Evolutionary conservation across 192 early-diverging fungal species (phyloP).

Genomic region (Funneliformis geosporum): DNA sequence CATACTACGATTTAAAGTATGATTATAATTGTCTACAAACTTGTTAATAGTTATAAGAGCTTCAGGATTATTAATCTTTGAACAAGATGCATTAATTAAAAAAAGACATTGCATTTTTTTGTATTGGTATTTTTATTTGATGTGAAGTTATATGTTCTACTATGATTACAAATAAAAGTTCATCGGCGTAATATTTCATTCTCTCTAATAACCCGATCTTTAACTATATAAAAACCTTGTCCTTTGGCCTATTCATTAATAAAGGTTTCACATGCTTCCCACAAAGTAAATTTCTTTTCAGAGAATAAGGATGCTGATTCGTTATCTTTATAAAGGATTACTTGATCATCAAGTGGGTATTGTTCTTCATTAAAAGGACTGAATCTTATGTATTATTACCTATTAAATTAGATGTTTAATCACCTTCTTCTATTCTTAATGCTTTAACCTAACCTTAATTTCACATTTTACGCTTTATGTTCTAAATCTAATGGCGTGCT

Average conservation of each 20-base stretch:
- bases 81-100: slow-evolving; percentile 11
- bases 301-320: background rate
- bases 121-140: slow-evolving; percentile 8
- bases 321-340: background rate
- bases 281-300: background rate
- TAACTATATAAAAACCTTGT: slow-evolving; percentile 18
- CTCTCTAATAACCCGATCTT: background rate
- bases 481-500: no score
- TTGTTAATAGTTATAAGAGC: background rate
- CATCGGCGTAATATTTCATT: background rate
- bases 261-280: slow-evolving; percentile 3
- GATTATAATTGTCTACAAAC: background rate
- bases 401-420: no score
- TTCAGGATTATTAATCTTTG: slow-evolving; percentile 7
- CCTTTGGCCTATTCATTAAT: background rate
- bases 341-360: no score
- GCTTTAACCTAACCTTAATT: no score
- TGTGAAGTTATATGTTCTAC: background rate
- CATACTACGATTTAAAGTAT: background rate
- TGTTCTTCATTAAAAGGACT: no score
- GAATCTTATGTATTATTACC: no score
- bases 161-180: slow-evolving; percentile 1
- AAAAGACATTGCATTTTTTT: slow-evolving; percentile 1
- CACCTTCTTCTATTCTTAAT: no score
- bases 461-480: no score